Base-by-base conservation (phyloP, 345 rosid genomes). In the Eucalyptus dawsonii region DNA sequence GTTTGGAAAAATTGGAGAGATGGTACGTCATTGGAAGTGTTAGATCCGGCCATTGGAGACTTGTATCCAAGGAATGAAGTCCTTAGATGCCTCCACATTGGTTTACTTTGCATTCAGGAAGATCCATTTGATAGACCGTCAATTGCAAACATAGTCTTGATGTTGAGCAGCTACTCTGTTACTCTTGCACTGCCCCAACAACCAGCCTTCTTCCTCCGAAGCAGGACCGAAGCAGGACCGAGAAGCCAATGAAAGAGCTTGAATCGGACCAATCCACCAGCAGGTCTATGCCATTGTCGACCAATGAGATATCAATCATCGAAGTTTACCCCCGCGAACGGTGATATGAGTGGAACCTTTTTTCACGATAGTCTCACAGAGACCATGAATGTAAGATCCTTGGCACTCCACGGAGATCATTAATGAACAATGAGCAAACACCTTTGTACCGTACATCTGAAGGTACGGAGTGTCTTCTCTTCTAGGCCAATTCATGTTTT, bases 81-180 rank as follows among this genome's bases (percentile, higher is more conserved):
- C 7, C 13, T 89, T 31, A 90, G 80, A 69, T 92, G 93, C 91
- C 92, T 93, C 54, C 88, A 92, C 10, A 29, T 93, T 45, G 92
- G 90, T 7, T 88, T 93, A n/a, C 37, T 89, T 42, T 90, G 92
- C 44, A 91, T 91, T 86, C 93, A 93, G 37, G 91, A 92, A 88
- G 88, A 90, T 40, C 87, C 42, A 11, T 45, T 42, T 11, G 65
- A 89, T 24, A 90, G 94, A 31, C 93, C 92, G 5, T 90, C 89
- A 27, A 90, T 92, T 89, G 88, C 90, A 42, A 15, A 14, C 2
- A 88, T 90, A 15, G 88, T 86, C 90, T 81, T 34, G 10, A 56
- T 56, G 4, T 56, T 10, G 6, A 88, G 31, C 25, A 67, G 85
- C 42, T 7, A 65, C 81, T 65, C 62, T 3, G 25, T 69, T 65